A percentile compares a stretch with the other conserved stretches of the same genome.
These are phyloP conservation scores for Lablab purpureus DNA, from an alignment of 306 rosid genomes.

Conservation along the genomic window DNA sequence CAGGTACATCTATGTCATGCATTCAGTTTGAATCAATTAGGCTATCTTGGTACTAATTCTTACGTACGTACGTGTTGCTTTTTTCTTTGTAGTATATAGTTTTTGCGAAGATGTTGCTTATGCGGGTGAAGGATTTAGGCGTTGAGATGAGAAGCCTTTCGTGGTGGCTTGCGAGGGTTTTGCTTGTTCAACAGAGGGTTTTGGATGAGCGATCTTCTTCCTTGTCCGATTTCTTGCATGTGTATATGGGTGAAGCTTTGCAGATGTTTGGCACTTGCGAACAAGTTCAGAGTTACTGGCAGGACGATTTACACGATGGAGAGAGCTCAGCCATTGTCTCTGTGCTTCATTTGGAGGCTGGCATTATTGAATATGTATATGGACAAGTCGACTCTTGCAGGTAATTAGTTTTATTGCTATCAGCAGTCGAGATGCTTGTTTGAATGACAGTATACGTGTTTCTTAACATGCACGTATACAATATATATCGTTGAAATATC, in stretches of 20 bases:
- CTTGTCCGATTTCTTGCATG: slow-evolving; percentile 78
- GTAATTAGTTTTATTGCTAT: slow-evolving; percentile 41
- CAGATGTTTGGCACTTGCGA: slow-evolving; percentile 65
- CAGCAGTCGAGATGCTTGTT: not conserved
- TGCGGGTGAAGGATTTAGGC: slow-evolving; percentile 66
- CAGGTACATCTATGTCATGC: slow-evolving; percentile 64
- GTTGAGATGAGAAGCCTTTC: slow-evolving; percentile 66
- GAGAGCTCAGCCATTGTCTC: slow-evolving; percentile 71
- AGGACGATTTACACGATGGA: slow-evolving; percentile 51
- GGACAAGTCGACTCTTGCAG: slow-evolving; percentile 92
- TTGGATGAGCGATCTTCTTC: slow-evolving; percentile 84
- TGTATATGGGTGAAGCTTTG: slow-evolving; percentile 58
- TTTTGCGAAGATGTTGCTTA: slow-evolving; percentile 83
- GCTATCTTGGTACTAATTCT: too few species aligned
- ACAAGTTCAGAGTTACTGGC: slow-evolving; percentile 69
- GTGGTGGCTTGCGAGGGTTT: slow-evolving; percentile 88
- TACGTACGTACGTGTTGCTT: not conserved
- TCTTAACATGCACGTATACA: too few species aligned
- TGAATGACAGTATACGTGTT: not conserved
- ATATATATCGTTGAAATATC: too few species aligned
- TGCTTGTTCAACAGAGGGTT: slow-evolving; percentile 80
- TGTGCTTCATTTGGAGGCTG: slow-evolving; percentile 81
- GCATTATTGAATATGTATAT: slow-evolving; percentile 80
- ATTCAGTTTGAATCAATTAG: not conserved
- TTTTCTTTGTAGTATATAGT: slow-evolving; percentile 73